These are phyloP conservation scores for Neurospora tetraspora DNA, from an alignment of 495 filamentous ascomycete genomes.

Conservation along the genomic window DNA sequence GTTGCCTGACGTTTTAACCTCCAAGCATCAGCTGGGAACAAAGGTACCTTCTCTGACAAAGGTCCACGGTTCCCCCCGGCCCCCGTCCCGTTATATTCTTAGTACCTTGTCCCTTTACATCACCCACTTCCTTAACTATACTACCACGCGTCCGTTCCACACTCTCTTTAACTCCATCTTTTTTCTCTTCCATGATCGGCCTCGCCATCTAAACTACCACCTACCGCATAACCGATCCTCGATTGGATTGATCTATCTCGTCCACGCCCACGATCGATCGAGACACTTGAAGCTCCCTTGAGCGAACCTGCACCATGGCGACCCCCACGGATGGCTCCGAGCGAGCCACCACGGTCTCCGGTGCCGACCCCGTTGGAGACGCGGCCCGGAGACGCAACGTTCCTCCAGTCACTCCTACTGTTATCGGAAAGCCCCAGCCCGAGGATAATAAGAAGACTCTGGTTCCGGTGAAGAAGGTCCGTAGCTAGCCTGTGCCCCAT, in stretches of 20 bases:
- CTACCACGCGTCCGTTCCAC: conserved; percentile 8
- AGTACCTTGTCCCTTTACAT: conserved; percentile 8
- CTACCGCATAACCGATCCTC: conserved; percentile 3
- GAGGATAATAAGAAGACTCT: conserved; percentile 55
- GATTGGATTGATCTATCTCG: background rate
- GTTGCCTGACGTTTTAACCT: background rate
- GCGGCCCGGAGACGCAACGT: conserved; percentile 71
- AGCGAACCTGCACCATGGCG: conserved; percentile 31
- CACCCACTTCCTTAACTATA: conserved; percentile 3
- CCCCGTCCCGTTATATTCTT: conserved; percentile 6
- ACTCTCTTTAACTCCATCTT: conserved; percentile 15
- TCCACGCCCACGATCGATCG: background rate
- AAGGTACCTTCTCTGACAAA: conserved; percentile 3
- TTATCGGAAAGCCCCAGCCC: conserved; percentile 29
- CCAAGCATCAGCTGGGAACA: conserved; percentile 7
- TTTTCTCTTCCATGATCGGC: conserved; percentile 14
- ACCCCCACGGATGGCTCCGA: conserved; percentile 15
- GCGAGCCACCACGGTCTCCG: conserved; percentile 50
- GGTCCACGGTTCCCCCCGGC: background rate
- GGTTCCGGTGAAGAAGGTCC: conserved; percentile 42
- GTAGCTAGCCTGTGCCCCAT: conserved; percentile 1
- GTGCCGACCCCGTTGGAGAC: conserved; percentile 49
- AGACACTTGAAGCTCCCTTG: background rate
- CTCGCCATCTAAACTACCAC: conserved; percentile 10
- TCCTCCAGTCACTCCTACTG: conserved; percentile 33